Base-by-base conservation (phyloP, 2,329 filamentous ascomycete genomes). In the Talaromyces albobiverticillius region DNA sequence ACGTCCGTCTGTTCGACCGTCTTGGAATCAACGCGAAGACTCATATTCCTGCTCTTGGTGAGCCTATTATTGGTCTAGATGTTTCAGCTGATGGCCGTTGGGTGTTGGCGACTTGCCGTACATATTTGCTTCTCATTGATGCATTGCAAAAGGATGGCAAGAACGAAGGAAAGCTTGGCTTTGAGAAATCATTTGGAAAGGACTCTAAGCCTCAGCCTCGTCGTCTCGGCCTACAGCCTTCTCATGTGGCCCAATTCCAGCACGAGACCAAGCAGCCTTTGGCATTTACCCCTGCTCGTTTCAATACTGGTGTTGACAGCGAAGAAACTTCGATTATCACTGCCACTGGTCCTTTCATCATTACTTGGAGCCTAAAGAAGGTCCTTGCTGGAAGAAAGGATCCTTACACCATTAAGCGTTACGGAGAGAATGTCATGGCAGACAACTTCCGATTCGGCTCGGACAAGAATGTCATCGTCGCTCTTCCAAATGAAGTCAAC, bases 371-470 rank as follows among this genome's bases (percentile, higher is more conserved):
- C 68, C 72, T 99, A 71, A 94, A 91, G 81, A 95, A 95, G 78
- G 82, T 97, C 1, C 72, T 96, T 13, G 81, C 80, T 20, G 90
- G 89, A 50, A 82, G 82, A 60, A 94, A 92, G 72, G 88, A 94
- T 56, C 88, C 93, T 0, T 99, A 99, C 76, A 89, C 86, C 62
- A 97, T 99, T 80, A 96, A 97, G 80, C 87, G 94, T 14, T 99
- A 99, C 69, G 82, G 85, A 1, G 94, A 99, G 65, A 88, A 95
- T 59, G 91, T 99, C 67, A 96, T 95, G 79, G 94, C 94, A 3
- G 94, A 99, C 71, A 95, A 99, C 71, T 99, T 99, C 84, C 91
- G 94, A 65, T 99, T 91, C 66, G 93, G 93, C 45, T 92, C 87
- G 4, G 94, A 99, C 72, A 95, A 96, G 82, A 96, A 96, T 65